Base-by-base conservation (phyloP, 2,329 filamentous ascomycete species). In the Colletotrichum nymphaeae region DNA sequence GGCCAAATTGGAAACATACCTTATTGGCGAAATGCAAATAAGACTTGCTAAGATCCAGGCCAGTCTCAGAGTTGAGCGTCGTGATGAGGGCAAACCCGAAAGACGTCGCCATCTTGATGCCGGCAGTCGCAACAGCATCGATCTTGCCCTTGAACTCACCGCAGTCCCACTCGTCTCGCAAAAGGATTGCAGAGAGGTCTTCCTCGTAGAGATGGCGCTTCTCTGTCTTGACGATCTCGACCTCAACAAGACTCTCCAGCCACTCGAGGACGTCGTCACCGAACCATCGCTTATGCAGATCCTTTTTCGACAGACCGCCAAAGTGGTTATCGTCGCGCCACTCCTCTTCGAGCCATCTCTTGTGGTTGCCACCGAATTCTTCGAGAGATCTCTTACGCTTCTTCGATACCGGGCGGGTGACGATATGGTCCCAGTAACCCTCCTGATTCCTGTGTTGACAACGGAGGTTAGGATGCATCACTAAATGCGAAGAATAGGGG, bases 21-120 rank as follows among this genome's bases (percentile, higher is more conserved):
- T 46, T 46, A 4, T 46, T 46, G 16, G 42, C 42, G 16, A 46
- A 46, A 46, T 19, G 42, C 42, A 46, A 46, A 7, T 19, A 19
- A 46, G 42, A n/a, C 42, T 46, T 46, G 42, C 42, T 46, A 16
- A 46, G 16, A 46, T 46, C 42, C 42, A 46, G 42, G 42, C 42
- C 42, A n/a, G 42, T 46, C 42, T 46, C 42, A 8, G 42, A 46
- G 19, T 46, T 46, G 42, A n/a, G 19, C 19, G 42, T 46, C 42
- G 42, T 46, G 62, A 80, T 76, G 16, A 46, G 14, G 16, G 42
- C 42, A 46, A 46, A 46, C 42, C 42, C 42, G 42, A n/a, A 46
- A 46, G 42, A 46, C 4, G 42, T 46, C 16, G 42, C 42, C 19
- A 46, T 46, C 42, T 46, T 57, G 55, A 57, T 46, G 5, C 42